Base-by-base conservation (phyloP, 495 filamentous ascomycete species). In the Choiromyces venosus region DNA sequence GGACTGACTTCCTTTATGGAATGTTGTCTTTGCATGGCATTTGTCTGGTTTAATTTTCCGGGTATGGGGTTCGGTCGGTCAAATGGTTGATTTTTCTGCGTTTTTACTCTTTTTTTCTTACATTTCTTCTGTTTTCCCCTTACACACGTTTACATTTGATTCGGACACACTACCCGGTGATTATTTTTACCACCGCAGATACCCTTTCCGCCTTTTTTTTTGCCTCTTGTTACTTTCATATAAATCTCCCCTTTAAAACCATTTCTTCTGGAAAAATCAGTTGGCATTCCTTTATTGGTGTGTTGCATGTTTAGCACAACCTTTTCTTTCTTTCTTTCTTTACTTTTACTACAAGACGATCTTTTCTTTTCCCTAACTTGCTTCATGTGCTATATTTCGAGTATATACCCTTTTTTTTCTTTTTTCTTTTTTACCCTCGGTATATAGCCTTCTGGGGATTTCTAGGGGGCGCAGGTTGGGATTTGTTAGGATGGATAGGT, bases 131-230 rank as follows among this genome's bases (percentile, higher is more conserved):
- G 0, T 12, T 33, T 61, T 33, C 12, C 12, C 52, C 12, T 61
- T 61, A 5, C 52, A 61, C 52, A 29, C 52, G 12, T 61, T 33
- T 18, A 33, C 52, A 61, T 61, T 61, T 61, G 52, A 61, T 61
- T 61, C 10, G 25, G 52, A 33, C 52, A n/a, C n/a, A 33, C 52
- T 25, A 33, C 52, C 33, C 52, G 25, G 12, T 61, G 10, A 29
- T 61, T 61, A 61, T 61, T 61, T 61, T 33, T 61, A 29, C 52
- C 52, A 61, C 33, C 9, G 65, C 37, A 67, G 36, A 72, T 72
- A 72, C 64, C 70, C 67, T 25, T 72, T 68, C 61, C 37, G 16
- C 39, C 25, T 39, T 71, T 9, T 61, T 52, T 64, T 68, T 37
- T 37, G 36, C 29, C 39, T 37, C 40, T 37, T 68, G 65, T 65